Conservation (phyloP, 2,329 filamentous ascomycete genomes). For the Penicillium sp. region DNA sequence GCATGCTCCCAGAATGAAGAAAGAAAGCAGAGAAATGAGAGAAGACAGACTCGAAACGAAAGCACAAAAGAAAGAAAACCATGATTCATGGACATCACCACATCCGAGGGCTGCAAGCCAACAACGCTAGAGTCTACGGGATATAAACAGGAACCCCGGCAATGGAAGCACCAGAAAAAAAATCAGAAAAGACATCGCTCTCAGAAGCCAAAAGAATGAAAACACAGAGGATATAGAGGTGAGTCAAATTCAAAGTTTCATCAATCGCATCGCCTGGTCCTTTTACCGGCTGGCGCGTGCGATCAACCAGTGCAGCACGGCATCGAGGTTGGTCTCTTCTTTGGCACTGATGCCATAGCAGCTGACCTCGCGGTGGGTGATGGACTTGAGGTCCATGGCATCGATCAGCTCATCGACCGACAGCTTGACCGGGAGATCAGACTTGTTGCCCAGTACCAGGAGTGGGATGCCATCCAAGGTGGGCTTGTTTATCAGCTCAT, state of each 20-base stretch:
- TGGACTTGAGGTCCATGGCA: constrained; percentile 83
- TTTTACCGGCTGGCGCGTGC: constrained; percentile 78
- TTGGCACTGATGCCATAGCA: constrained; percentile 99
- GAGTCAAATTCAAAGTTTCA: background rate
- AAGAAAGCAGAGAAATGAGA: background rate
- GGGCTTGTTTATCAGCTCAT: constrained; percentile 82
- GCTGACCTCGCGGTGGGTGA: constrained; percentile 91
- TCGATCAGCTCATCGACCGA: constrained; percentile 96
- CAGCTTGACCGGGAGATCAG: constrained; percentile 87
- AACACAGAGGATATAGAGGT: constrained; percentile 14
- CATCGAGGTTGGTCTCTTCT: constrained; percentile 97
- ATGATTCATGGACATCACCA: constrained; percentile 58
- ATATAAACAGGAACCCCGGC: constrained; percentile 25
- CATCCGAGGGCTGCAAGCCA: constrained; percentile 48
- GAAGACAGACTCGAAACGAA: constrained; percentile 6
- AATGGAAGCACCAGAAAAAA: constrained; percentile 11
- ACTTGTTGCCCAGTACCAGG: constrained; percentile 95
- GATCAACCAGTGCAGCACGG: constrained; percentile 95
- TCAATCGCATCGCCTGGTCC: background rate
- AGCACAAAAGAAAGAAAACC: constrained; percentile 5
- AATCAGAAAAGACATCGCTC: constrained; percentile 10
- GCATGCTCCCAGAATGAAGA: constrained; percentile 16
- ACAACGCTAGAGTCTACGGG: constrained; percentile 35
- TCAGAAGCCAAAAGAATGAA: constrained; percentile 19
- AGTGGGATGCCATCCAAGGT: constrained; percentile 88